These are phyloP conservation scores for Musa beccarii DNA, from an alignment of 176 grass and related monocot genomes.

Conservation along the genomic window DNA sequence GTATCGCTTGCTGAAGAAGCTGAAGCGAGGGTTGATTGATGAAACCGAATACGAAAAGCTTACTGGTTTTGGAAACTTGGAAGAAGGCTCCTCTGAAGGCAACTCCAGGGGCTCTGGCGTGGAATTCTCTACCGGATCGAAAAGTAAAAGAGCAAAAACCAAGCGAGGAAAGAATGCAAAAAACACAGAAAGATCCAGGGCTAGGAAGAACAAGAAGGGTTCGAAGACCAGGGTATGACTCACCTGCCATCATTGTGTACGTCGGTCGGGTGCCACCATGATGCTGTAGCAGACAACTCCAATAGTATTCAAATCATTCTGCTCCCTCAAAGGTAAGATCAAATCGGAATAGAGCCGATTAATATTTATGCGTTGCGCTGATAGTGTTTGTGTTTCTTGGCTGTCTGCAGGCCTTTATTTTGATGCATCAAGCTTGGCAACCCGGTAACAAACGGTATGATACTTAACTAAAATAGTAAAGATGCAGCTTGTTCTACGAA, in stretches of 20 bases:
- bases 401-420: too few species aligned
- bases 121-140: neutral
- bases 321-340: too few species aligned
- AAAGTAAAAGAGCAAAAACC: neutral
- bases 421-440: too few species aligned
- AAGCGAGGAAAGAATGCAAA: neutral
- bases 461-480: too few species aligned
- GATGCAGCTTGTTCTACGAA: too few species aligned
- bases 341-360: too few species aligned
- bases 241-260: neutral
- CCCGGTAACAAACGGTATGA: too few species aligned
- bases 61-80: conserved; percentile 47
- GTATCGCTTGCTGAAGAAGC: conserved; percentile 74
- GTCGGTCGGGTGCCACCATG: too few species aligned
- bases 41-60: conserved; percentile 79
- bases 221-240: neutral
- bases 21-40: conserved; percentile 69
- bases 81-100: conserved; percentile 22
- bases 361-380: too few species aligned
- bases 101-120: conserved; percentile 1
- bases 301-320: too few species aligned
- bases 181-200: neutral
- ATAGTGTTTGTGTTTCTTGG: too few species aligned
- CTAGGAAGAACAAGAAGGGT: neutral
- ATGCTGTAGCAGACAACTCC: too few species aligned